Percentiles rank a stretch among this genome's conserved stretches.
phyloP scores from a whole-genome alignment of 2,329 filamentous ascomycete species.

The Epichloe scottii region DNA sequence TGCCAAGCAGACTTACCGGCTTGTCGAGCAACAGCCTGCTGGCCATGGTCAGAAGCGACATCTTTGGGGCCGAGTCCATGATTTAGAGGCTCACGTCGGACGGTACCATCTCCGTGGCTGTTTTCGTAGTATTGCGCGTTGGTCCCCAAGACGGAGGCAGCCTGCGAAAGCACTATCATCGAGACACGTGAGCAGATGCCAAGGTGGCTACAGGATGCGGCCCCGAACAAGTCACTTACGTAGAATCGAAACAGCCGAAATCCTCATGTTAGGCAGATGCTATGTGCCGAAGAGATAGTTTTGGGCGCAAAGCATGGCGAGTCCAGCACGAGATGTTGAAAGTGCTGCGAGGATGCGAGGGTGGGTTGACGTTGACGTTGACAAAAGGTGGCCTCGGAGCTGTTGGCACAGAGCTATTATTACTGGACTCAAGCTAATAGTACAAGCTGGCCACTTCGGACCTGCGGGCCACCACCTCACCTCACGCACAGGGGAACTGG shows the following conservation, averaged over 20 bases:
- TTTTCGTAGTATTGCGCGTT: constrained; percentile 27
- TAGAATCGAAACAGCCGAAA: constrained; percentile 27
- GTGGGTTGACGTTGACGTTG: background rate
- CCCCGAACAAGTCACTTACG: constrained; percentile 21
- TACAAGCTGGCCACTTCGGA: constrained; percentile 10
- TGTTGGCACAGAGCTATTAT: background rate
- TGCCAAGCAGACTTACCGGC: constrained; percentile 21
- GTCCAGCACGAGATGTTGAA: constrained; percentile 1
- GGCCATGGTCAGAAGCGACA: constrained; percentile 16
- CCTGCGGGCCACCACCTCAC: too few relatives aligned
- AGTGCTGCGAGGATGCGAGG: background rate
- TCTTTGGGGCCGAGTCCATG: constrained; percentile 21
- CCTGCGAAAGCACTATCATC: constrained; percentile 35
- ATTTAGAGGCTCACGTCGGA: constrained; percentile 18
- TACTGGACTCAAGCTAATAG: background rate
- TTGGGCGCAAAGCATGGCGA: constrained; percentile 18
- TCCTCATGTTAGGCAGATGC: constrained; percentile 27
- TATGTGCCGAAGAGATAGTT: constrained; percentile 18
- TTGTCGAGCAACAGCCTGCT: constrained; percentile 16
- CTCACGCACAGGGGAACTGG: too few relatives aligned
- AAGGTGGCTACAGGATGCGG: constrained; percentile 2
- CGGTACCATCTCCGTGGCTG: constrained; percentile 16
- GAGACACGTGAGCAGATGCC: constrained; percentile 13
- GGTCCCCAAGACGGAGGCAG: constrained; percentile 22
- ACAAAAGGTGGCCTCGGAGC: constrained; percentile 1